Conservation (phyloP, 2,329 filamentous ascomycete genomes). For the Arthrobotrys pseudoclavata region DNA sequence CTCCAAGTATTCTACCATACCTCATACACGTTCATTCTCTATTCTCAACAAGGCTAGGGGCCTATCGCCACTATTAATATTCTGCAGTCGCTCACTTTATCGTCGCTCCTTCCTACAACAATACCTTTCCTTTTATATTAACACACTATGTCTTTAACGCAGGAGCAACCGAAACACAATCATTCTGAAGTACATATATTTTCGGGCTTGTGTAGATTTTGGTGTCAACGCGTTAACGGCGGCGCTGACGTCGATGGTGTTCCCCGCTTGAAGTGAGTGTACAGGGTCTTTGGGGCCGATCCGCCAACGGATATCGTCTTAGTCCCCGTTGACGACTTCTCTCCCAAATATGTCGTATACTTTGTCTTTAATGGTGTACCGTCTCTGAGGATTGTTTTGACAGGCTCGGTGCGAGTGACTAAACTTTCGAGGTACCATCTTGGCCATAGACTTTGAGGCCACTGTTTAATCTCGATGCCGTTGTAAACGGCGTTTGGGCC, state of each 20-base stretch:
- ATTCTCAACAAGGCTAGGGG: background rate
- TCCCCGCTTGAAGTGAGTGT: background rate
- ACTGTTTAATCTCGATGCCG: conserved; percentile 15
- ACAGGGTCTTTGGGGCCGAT: background rate
- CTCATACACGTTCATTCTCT: background rate
- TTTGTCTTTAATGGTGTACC: background rate
- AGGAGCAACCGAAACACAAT: too few relatives aligned
- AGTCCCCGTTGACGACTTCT: background rate
- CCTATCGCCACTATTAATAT: too few relatives aligned
- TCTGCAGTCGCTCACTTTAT: too few relatives aligned
- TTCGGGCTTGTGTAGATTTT: too few relatives aligned
- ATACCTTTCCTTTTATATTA: too few relatives aligned
- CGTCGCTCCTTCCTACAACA: too few relatives aligned
- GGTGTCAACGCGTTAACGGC: background rate
- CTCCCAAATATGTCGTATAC: background rate
- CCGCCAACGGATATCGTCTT: background rate
- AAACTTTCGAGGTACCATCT: background rate
- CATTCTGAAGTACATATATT: too few relatives aligned
- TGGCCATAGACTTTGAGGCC: conserved; percentile 16
- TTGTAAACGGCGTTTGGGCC: conserved; percentile 32
- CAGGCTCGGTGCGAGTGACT: background rate
- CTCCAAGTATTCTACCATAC: background rate
- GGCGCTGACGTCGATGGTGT: background rate
- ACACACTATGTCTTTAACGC: too few relatives aligned
- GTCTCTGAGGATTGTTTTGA: background rate